Evolutionary conservation across 495 filamentous ascomycete species (phyloP).

Genomic region (Pseudoneurospora amorphoporcata): DNA sequence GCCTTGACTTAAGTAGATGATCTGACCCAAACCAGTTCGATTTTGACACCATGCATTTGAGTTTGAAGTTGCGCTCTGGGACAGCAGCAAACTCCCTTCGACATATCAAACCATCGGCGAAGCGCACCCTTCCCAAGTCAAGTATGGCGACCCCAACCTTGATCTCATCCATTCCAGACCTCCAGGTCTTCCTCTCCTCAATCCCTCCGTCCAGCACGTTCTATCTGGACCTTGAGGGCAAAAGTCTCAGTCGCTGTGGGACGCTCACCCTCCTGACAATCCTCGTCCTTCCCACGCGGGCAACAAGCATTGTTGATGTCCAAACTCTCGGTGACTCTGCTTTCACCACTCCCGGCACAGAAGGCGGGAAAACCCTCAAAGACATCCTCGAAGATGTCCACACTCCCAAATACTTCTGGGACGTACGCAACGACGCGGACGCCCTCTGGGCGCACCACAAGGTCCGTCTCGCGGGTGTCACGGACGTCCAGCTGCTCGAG

Average conservation of each 20-base stretch:
- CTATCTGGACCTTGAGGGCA: slow-evolving; percentile 48
- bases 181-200: neutral
- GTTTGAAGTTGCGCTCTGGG: neutral
- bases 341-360: slow-evolving; percentile 28
- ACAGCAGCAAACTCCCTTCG: neutral
- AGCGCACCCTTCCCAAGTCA: neutral
- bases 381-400: slow-evolving; percentile 35
- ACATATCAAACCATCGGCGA: neutral
- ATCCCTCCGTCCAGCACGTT: slow-evolving; percentile 16
- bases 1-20: neutral
- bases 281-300: slow-evolving; percentile 9
- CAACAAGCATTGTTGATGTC: slow-evolving; percentile 41
- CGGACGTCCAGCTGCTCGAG: slow-evolving; percentile 51
- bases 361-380: slow-evolving; percentile 29
- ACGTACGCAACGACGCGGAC: slow-evolving; percentile 48
- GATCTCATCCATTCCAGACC: neutral
- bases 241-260: slow-evolving; percentile 36
- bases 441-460: slow-evolving; percentile 39
- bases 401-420: slow-evolving; percentile 45
- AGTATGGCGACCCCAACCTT: neutral
- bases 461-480: slow-evolving; percentile 29
- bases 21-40: neutral
- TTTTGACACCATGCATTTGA: neutral
- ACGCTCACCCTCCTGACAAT: slow-evolving; percentile 42
- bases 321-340: slow-evolving; percentile 31